Evolutionary conservation across 352 stramenopile genomes (phyloP).

Genomic region (Phytopythium chamaehyphon): DNA sequence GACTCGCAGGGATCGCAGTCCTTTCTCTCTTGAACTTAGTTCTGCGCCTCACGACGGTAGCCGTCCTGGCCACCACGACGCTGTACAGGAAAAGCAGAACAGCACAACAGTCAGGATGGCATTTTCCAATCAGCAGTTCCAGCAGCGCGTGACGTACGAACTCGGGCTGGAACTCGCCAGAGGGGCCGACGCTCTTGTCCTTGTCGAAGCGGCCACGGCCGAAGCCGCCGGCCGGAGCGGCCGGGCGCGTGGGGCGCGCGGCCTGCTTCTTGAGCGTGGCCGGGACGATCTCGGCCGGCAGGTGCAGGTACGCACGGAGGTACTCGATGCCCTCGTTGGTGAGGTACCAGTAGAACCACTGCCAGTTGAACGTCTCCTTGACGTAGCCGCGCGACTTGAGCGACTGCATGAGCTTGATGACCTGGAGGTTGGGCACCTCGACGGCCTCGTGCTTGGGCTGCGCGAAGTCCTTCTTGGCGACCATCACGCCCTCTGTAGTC

Average conservation of each 20-base stretch:
- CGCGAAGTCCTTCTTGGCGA: constrained; percentile 88
- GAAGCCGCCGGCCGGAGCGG: constrained; percentile 73
- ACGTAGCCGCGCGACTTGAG: constrained; percentile 97
- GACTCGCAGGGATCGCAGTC: constrained; percentile 16
- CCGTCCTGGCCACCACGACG: constrained; percentile 77
- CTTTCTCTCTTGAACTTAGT: constrained; percentile 67
- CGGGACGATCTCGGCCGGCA: constrained; percentile 98
- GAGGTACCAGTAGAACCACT: constrained; percentile 99
- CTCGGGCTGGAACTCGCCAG: constrained; percentile 87
- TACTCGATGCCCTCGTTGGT: constrained; percentile 99
- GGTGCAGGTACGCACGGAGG: constrained; percentile 96
- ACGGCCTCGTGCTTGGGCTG: constrained; percentile 94
- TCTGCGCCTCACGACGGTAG: constrained; percentile 83
- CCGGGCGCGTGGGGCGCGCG: constrained; percentile 72
- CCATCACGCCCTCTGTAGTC: constrained; percentile 81
- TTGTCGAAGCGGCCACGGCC: constrained; percentile 86
- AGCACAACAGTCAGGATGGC: constrained; percentile 1
- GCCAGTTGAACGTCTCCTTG: constrained; percentile 99
- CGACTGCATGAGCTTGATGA: constrained; percentile 98
- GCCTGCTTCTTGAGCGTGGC: constrained; percentile 98
- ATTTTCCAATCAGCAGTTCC: neutral
- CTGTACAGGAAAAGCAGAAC: constrained; percentile 12
- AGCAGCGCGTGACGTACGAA: constrained; percentile 50
- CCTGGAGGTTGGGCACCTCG: constrained; percentile 98
- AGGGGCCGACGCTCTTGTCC: constrained; percentile 86